Evolutionary conservation across 805 yeast species (phyloP), one percentile per base, ranked within the genome.

Genomic region (Lachancea mirantina): DNA sequence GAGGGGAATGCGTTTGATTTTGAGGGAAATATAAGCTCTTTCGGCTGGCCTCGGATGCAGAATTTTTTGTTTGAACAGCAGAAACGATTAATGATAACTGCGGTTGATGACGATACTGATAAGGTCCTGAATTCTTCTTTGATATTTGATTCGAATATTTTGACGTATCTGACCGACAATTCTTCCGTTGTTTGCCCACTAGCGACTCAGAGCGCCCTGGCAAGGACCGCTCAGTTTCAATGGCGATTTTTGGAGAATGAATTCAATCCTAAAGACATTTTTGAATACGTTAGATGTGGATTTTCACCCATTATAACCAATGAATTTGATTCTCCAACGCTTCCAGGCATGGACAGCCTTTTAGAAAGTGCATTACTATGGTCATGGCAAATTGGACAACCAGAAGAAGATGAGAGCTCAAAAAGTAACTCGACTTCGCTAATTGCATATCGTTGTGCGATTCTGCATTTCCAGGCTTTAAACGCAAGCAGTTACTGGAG

Each of bases 341-440:
- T 61, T 8, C 21, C 55, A 9, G 44, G 51, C 10, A 51, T 68
- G 6, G 49, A 61, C 0, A 32, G 44, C 0, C 45, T 67, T 16
- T 35, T 70, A 8, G 50, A 61, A 10, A 27, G 48, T 10, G 56
- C 69, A 0, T 37, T 50, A 9, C 35, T 70, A 22, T 87, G 96
- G 96, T 70, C 89, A 2, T 87, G 96, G 96, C 70, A 67, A 0
- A 49, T 65, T 0, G 53, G 58, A 7, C 72, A 79, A 47, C 92
- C 92, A 1, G 36, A 28, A 38, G 22, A 23, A 11, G 8, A 32
- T 42, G 8, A 30, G 33, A 10, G 30, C 38, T 1, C 26, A 15
- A 11, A 33, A 42, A 17, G 28, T 40, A 20, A 46, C 40, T 1
- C 57, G 53, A 13, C 45, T 1, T 38, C 41, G 1, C 33, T 53